These are phyloP conservation scores for Eimeria falciformis DNA, from an alignment of 169 alveolate species.

Conservation along the genomic window DNA sequence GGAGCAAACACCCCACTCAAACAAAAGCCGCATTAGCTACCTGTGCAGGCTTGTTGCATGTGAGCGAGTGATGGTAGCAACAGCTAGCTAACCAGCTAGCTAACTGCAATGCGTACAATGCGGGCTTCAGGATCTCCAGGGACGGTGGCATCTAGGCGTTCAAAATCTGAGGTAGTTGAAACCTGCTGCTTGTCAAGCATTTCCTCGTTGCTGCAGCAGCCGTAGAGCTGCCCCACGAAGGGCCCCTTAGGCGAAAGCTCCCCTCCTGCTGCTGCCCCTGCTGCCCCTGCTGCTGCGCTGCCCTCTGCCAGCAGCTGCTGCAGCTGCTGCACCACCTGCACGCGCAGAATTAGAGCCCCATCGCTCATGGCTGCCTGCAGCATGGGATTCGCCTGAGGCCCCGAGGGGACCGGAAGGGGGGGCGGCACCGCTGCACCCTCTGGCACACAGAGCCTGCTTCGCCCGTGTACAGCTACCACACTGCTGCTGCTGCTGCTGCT, in stretches of 20 bases:
- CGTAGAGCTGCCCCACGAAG: constrained; percentile 85
- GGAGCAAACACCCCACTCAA: not conserved
- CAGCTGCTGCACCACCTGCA: constrained; percentile 55
- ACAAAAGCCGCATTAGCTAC: not conserved
- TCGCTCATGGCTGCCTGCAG: not conserved
- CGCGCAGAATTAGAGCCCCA: not conserved
- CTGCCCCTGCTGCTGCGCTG: not conserved
- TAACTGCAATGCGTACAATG: constrained; percentile 53
- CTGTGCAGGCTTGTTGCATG: too few relatives aligned
- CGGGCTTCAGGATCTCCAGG: constrained; percentile 84
- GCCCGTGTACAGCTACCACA: constrained; percentile 50
- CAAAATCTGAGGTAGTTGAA: constrained; percentile 90
- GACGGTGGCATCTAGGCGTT: constrained; percentile 80
- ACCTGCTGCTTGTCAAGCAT: constrained; percentile 85
- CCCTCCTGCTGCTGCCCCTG: not conserved
- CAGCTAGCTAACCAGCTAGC: constrained; percentile 5
- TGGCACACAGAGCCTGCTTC: constrained; percentile 44
- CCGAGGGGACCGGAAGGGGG: constrained; percentile 47
- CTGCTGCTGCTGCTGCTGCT: not conserved
- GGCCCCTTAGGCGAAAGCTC: not conserved
- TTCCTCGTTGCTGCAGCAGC: constrained; percentile 88
- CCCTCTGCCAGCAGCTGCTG: constrained; percentile 42
- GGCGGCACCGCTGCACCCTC: constrained; percentile 70
- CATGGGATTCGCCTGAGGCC: constrained; percentile 42
- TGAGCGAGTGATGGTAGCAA: not conserved